Percentiles rank a stretch among this genome's conserved stretches.
Conservation (phyloP, 805 yeast genomes). For the Brettanomyces bruxellensis region DNA sequence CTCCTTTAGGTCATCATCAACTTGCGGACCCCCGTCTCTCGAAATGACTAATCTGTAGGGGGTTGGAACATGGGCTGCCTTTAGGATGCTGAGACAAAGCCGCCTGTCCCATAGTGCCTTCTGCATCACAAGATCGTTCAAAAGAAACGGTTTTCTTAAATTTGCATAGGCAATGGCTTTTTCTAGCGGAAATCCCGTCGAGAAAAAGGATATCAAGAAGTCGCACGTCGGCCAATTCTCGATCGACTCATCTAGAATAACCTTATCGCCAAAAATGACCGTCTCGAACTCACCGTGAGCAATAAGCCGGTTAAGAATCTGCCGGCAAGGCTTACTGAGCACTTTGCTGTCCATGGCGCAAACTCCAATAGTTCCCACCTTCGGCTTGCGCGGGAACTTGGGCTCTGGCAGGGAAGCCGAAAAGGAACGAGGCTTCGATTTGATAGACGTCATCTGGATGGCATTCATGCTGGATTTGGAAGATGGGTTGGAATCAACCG, state of each 20-base stretch:
- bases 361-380: conserved; percentile 90
- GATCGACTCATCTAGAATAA: conserved; percentile 81
- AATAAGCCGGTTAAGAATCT: conserved; percentile 76
- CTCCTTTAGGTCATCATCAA: conserved; percentile 56
- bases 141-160: conserved; percentile 78
- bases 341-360: conserved; percentile 99
- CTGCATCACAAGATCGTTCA: conserved; percentile 86
- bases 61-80: conserved; percentile 79
- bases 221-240: conserved; percentile 99
- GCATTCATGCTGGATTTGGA: not conserved
- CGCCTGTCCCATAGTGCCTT: conserved; percentile 97
- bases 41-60: conserved; percentile 84
- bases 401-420: conserved; percentile 29
- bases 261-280: conserved; percentile 94
- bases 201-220: conserved; percentile 84
- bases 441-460: not conserved
- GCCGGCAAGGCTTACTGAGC: conserved; percentile 89
- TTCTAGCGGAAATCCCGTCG: conserved; percentile 93
- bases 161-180: conserved; percentile 89
- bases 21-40: conserved; percentile 93
- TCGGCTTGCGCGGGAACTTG: conserved; percentile 43
- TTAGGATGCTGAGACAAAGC: conserved; percentile 68
- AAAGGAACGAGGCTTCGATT: conserved; percentile 18
- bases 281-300: conserved; percentile 96
- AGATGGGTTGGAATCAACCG: not conserved